Evolutionary conservation across 164 flowering plant species (phyloP).

Genomic region (Liquidambar formosana): DNA sequence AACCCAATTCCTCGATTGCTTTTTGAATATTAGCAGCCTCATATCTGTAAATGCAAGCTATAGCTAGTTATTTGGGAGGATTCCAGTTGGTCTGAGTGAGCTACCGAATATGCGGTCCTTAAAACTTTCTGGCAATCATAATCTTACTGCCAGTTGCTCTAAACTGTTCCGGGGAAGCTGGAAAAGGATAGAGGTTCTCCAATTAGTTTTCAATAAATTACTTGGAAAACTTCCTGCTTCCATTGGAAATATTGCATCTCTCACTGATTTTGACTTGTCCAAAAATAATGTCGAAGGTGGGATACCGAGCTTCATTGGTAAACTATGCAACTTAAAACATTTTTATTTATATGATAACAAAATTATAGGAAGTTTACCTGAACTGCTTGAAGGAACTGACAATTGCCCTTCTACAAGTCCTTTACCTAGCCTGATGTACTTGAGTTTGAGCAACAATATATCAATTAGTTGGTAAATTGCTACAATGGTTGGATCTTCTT

Average conservation of each 20-base stretch:
- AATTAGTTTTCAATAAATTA: conserved; percentile 25
- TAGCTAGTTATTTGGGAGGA: conserved; percentile 23
- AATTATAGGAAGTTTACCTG: conserved; percentile 35
- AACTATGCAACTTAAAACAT: conserved; percentile 27
- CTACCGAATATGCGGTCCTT: conserved; percentile 28
- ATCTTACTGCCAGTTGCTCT: conserved; percentile 27
- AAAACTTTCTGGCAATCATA: conserved; percentile 19
- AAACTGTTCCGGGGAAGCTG: conserved; percentile 20
- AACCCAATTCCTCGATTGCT: conserved; percentile 28
- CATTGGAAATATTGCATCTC: conserved; percentile 31
- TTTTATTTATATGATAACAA: conserved; percentile 28
- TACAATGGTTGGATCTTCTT: conserved; percentile 40
- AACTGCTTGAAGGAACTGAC: conserved; percentile 20
- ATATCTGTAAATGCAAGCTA: conserved; percentile 17
- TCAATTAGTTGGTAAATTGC: conserved; percentile 29
- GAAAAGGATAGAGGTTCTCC: conserved; percentile 21
- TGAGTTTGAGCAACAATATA: conserved; percentile 30
- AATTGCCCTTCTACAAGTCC: conserved; percentile 18
- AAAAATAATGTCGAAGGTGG: conserved; percentile 22
- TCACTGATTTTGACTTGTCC: conserved; percentile 20
- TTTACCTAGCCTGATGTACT: conserved; percentile 22
- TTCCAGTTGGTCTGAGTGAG: conserved; percentile 37
- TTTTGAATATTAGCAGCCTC: conserved; percentile 28
- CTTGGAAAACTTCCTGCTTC: conserved; percentile 36
- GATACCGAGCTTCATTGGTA: conserved; percentile 31